Base-by-base conservation (phyloP, 148 eudicot genomes). In the Agrostemma githago region DNA sequence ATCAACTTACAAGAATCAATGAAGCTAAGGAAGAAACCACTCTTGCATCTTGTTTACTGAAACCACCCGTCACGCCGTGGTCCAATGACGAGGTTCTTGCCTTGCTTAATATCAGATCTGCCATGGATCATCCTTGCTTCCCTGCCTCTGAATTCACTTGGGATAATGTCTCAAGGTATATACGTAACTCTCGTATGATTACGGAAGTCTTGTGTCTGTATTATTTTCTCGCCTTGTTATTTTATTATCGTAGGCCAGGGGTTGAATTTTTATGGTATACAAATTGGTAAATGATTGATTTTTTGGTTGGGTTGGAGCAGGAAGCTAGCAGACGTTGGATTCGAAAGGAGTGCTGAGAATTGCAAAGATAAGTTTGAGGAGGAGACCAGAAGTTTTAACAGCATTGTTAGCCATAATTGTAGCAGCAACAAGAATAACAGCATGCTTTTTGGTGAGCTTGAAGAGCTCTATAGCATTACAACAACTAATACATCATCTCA, bases 281-380 rank as follows among this genome's bases (percentile, higher is more conserved):
- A 26, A 26, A 26, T 26, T 26, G 34, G 34, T 26, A 26, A 26
- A 26, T 26, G 34, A 26, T 26, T 26, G 34, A 26, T 26, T 82
- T 82, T 53, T 59, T 78, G 79, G 78, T 77, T 59, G 78, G 79
- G 78, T 77, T 84, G 80, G 77, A 78, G 68, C 90, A 92, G 98
- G 83, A 92, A 90, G 84, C 83, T 92, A 63, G 89, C 72, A 61
- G 98, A 92, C 75, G 72, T 85, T 77, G 98, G 98, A 7, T 90
- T 78, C 79, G 86, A 81, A 79, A 87, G 91, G 70, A 90, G 90
- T 79, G 86, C 90, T 69, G 88, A 88, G 63, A 81, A 84, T 6
- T 90, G 97, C 89, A 92, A 84, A 73, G 89, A 90, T 78, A 92
- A 90, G 76, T 92, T 83, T 85, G 98, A 87, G 69, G 96, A 89